Evolutionary conservation across 495 filamentous ascomycete genomes (phyloP).

Genomic region (Parathielavia hyrcaniae): DNA sequence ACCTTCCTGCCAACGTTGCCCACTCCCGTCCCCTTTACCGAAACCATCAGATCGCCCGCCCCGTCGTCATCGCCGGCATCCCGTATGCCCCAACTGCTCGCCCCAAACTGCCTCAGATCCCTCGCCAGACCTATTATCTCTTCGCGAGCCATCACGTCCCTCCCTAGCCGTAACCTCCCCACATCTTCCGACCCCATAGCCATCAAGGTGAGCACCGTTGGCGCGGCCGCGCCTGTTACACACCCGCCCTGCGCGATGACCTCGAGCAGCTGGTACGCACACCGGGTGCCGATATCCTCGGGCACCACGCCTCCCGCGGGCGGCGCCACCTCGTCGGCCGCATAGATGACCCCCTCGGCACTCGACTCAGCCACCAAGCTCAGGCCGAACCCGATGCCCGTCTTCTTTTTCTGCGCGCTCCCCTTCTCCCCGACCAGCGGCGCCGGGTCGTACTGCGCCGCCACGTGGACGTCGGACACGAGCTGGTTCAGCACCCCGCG

Average conservation of each 20-base stretch:
- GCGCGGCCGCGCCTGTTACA: conserved; percentile 59
- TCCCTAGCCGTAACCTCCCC: conserved; percentile 53
- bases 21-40: conserved; percentile 87
- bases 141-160: conserved; percentile 72
- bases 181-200: conserved; percentile 79
- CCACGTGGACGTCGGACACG: conserved; percentile 76
- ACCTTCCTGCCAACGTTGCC: conserved; percentile 95
- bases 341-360: conserved; percentile 69
- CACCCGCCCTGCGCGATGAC: conserved; percentile 75
- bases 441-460: conserved; percentile 60
- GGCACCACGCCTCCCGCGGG: conserved; percentile 73
- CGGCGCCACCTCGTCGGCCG: conserved; percentile 78
- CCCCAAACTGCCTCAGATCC: conserved; percentile 78
- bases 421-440: conserved; percentile 60
- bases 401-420: conserved; percentile 46
- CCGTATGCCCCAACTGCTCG: conserved; percentile 79
- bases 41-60: conserved; percentile 69
- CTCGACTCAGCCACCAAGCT: conserved; percentile 87
- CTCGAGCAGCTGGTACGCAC: conserved; percentile 85
- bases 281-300: conserved; percentile 82
- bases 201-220: conserved; percentile 80
- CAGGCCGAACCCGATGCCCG: conserved; percentile 78
- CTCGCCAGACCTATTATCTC: conserved; percentile 70
- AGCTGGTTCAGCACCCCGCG: conserved; percentile 82
- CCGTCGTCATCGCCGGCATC: conserved; percentile 51